Base-by-base conservation (phyloP, 2,329 filamentous ascomycete species). In the Nothophaeocryptopus gaeumannii region DNA sequence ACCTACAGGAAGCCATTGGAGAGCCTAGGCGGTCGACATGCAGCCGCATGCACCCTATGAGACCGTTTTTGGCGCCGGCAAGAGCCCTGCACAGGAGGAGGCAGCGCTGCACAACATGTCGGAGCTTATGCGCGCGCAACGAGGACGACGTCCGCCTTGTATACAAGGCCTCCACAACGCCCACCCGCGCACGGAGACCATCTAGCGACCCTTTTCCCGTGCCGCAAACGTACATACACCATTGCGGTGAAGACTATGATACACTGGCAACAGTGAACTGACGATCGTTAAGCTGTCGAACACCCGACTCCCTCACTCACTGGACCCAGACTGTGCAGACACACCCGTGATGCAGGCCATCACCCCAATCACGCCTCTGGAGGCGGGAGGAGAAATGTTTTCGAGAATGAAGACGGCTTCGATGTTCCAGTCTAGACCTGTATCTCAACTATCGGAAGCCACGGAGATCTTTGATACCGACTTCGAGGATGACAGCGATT, bases 401-500 rank as follows among this genome's bases (percentile, higher is more conserved):
- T 69, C 74, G 57, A 71, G 71, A 59, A 70, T 68, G 41, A 72
- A 73, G 50, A 64, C 68, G 20, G 75, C 78, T 58, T 79, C 81
- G 13, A 82, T 87, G 66, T 86, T 87, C 69, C 76, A 77, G 59
- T 69, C 78, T 51, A 36, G 46, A 32, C 66, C 31, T 61, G 65
- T 69, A 12, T 68, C 69, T 29, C 67, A 66, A 41, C 42, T 80
- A 33, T 91, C 88, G 33, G 78, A 87, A 52, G 81, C 85, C 37
- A 92, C 87, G 15, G 85, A 90, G 62, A 86, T 89, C 58, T 84
- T 85, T 65, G 88, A 90, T 63, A 89, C 86, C 35, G 88, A 92
- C 45, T 76, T 79, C 53, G 88, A 90, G 57, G 84, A 87, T 41
- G 67, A 78, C 50, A 83, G 84, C 61, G 82, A 86, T 36, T 74